A percentile compares a stretch with the other conserved stretches of the same genome.
These are phyloP conservation scores for Mycosphaerella sp. DNA, from an alignment of 2,329 filamentous ascomycete species.

Conservation along the genomic window DNA sequence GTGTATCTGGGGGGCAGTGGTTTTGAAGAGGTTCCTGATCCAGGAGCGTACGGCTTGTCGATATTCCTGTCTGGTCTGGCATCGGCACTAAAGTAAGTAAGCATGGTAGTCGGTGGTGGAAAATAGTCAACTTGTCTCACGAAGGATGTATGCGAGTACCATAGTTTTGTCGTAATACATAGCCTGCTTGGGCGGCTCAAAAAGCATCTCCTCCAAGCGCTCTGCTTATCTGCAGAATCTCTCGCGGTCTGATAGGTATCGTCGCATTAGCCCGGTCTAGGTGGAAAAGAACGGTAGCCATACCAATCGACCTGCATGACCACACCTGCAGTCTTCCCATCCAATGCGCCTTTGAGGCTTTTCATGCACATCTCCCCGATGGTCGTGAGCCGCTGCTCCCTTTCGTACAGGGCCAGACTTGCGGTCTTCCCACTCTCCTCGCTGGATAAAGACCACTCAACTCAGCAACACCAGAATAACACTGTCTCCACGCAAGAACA, in stretches of 20 bases:
- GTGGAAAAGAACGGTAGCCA: neutral
- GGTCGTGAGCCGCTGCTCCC: too few species aligned
- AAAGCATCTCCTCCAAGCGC: conserved; percentile 4
- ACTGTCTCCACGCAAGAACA: conserved; percentile 85
- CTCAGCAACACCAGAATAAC: conserved; percentile 82
- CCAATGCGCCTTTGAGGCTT: conserved; percentile 3
- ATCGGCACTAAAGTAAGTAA: conserved; percentile 40
- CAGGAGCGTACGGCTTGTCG: conserved; percentile 71
- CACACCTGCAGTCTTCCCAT: conserved; percentile 1
- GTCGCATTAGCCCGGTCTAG: conserved; percentile 5
- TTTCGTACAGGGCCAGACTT: too few species aligned
- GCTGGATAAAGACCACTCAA: conserved; percentile 23
- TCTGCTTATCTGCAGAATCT: conserved; percentile 1
- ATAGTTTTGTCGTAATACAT: conserved; percentile 18
- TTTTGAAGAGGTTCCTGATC: conserved; percentile 67
- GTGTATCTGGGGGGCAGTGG: conserved; percentile 76
- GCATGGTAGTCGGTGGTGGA: neutral
- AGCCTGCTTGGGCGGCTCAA: conserved; percentile 9
- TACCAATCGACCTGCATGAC: conserved; percentile 5
- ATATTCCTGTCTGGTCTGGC: conserved; percentile 77
- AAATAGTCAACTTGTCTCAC: conserved; percentile 1
- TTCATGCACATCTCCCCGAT: neutral
- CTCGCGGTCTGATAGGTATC: neutral
- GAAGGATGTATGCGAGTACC: conserved; percentile 9
- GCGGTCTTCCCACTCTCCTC: neutral